phyloP scores from a whole-genome alignment of 257 asterid genomes.

The Marsdenia floribunda region DNA sequence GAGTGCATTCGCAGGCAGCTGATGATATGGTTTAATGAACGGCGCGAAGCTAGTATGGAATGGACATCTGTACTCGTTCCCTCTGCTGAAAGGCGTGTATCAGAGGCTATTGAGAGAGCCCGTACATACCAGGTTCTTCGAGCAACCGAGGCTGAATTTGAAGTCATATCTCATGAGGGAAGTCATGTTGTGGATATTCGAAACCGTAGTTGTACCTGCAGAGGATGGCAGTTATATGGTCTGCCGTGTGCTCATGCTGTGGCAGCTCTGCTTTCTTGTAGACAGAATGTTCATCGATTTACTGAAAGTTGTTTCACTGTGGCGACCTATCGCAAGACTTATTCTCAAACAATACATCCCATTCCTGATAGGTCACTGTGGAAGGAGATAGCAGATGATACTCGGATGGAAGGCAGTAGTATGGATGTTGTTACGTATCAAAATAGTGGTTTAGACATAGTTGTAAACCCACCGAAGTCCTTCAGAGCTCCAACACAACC shows the following conservation, averaged over 20 bases:
- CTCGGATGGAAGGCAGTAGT: slow-evolving; percentile 15
- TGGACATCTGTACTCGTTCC: slow-evolving; percentile 63
- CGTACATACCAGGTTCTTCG: slow-evolving; percentile 48
- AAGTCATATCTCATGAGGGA: slow-evolving; percentile 60
- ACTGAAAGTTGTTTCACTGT: slow-evolving; percentile 66
- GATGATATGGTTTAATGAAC: slow-evolving; percentile 72
- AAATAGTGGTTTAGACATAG: slow-evolving; percentile 17
- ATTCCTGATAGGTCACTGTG: slow-evolving; percentile 59
- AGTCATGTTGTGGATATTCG: slow-evolving; percentile 45
- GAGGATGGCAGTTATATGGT: slow-evolving; percentile 63
- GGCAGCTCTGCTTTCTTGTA: slow-evolving; percentile 59
- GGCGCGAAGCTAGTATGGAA: slow-evolving; percentile 61
- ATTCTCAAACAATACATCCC: slow-evolving; percentile 69
- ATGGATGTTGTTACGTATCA: slow-evolving; percentile 26
- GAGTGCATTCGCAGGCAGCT: slow-evolving; percentile 61
- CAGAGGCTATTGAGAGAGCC: slow-evolving; percentile 56
- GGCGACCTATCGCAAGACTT: slow-evolving; percentile 51
- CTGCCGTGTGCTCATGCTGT: slow-evolving; percentile 68
- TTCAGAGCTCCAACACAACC: slow-evolving; percentile 43
- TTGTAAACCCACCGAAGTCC: slow-evolving; percentile 61
- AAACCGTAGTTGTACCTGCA: slow-evolving; percentile 43
- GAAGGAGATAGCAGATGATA: slow-evolving; percentile 38
- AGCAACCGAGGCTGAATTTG: slow-evolving; percentile 52
- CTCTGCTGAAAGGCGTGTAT: slow-evolving; percentile 47
- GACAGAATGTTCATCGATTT: slow-evolving; percentile 65